phyloP scores from a whole-genome alignment of 176 grass and related monocot genomes.

The Ananas comosus region DNA sequence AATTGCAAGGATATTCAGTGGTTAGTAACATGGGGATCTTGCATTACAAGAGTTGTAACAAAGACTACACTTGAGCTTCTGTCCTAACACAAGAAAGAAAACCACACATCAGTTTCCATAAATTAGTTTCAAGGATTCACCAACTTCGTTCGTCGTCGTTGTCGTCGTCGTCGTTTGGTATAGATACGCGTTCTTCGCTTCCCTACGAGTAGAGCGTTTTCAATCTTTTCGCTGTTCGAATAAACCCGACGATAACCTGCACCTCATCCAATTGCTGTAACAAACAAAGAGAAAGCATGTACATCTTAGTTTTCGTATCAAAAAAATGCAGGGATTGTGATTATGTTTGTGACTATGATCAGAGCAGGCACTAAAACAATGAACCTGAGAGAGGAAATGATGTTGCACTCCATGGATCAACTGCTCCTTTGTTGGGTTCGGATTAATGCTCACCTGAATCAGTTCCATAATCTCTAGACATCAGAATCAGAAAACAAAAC shows the following conservation, averaged over 20 bases:
- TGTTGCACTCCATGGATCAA: conserved; percentile 57
- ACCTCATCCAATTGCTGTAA: conserved; percentile 2
- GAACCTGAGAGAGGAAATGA: conserved; percentile 77
- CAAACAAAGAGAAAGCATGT: not conserved
- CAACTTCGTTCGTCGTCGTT: not conserved
- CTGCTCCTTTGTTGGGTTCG: conserved; percentile 63
- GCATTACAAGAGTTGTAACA: too few relatives aligned
- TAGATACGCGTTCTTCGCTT: not conserved
- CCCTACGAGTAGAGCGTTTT: not conserved
- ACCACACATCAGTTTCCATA: too few relatives aligned
- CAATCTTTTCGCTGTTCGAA: not conserved
- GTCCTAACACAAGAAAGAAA: too few relatives aligned
- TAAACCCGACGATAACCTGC: not conserved
- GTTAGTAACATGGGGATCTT: too few relatives aligned
- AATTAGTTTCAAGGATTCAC: not conserved
- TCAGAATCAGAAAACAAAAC: too few relatives aligned
- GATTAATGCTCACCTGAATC: conserved; percentile 56
- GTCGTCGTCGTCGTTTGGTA: too few relatives aligned
- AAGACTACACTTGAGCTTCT: too few relatives aligned
- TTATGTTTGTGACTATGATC: not conserved
- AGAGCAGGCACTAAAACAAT: not conserved
- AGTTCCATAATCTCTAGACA: not conserved
- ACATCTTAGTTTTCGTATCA: not conserved
- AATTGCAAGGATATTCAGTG: too few relatives aligned
- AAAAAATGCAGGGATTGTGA: not conserved